Evolutionary conservation across 1,284 basidiomycete species (phyloP).

Genomic region (Apiotrichum gamsii): DNA sequence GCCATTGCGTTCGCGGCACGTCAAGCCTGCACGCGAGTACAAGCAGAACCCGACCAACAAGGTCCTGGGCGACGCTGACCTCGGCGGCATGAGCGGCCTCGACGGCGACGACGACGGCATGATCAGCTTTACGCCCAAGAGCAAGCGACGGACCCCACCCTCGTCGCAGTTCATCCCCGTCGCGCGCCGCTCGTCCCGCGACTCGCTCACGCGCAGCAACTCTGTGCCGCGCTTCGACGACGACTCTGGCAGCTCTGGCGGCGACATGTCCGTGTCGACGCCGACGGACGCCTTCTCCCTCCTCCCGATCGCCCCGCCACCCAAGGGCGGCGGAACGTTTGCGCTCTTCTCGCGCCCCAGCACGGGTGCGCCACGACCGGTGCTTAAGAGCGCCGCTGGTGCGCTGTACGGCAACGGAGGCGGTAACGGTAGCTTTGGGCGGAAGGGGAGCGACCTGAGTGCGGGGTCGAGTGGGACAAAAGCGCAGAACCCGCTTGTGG

Average conservation of each 20-base stretch:
- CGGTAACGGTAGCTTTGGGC: too few species aligned
- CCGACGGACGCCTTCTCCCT: slow-evolving; percentile 15
- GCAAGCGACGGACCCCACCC: slow-evolving; percentile 50
- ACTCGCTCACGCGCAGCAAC: slow-evolving; percentile 30
- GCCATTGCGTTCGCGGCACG: slow-evolving; percentile 28
- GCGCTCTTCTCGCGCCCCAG: slow-evolving; percentile 25
- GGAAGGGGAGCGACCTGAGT: too few species aligned
- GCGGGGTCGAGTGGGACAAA: neutral
- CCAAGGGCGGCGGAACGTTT: slow-evolving; percentile 35
- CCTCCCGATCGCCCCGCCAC: slow-evolving; percentile 5
- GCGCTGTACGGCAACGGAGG: slow-evolving; percentile 6
- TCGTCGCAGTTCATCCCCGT: slow-evolving; percentile 40
- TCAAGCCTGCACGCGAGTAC: slow-evolving; percentile 41
- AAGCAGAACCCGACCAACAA: slow-evolving; percentile 24
- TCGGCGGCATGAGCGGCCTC: slow-evolving; percentile 26
- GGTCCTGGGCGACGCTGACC: slow-evolving; percentile 37
- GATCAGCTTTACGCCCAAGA: slow-evolving; percentile 49
- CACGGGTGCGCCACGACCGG: neutral
- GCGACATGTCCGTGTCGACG: slow-evolving; percentile 26
- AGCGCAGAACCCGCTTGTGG: slow-evolving; percentile 23
- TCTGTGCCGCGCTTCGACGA: slow-evolving; percentile 39
- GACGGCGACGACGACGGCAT: slow-evolving; percentile 33
- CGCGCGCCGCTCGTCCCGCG: slow-evolving; percentile 36
- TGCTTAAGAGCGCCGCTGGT: slow-evolving; percentile 3
- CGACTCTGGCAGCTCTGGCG: slow-evolving; percentile 35